Evolutionary conservation across 495 filamentous ascomycete genomes (phyloP).

Genomic region (Amniculicola lignicola): DNA sequence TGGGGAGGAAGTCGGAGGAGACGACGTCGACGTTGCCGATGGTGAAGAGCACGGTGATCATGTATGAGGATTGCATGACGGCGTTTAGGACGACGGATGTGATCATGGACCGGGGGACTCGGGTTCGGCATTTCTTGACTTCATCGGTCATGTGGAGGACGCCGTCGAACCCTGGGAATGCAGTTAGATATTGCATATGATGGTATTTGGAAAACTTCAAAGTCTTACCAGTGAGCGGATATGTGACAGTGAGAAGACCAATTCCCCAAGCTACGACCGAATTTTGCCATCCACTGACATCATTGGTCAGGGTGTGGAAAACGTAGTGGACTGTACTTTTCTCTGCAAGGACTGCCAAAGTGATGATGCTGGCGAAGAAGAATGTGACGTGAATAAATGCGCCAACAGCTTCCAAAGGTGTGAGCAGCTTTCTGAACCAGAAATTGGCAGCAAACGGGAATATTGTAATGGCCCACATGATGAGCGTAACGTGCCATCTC

Average conservation of each 20-base stretch:
- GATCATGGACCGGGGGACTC: conserved; percentile 33
- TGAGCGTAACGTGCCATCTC: conserved; percentile 30
- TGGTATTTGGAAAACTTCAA: neutral
- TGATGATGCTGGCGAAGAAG: conserved; percentile 31
- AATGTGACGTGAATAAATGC: conserved; percentile 30
- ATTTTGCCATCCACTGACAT: conserved; percentile 30
- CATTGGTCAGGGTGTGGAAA: conserved; percentile 21
- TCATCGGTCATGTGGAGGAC: conserved; percentile 35
- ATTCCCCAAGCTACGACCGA: conserved; percentile 23
- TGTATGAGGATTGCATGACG: conserved; percentile 28
- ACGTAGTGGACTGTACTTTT: conserved; percentile 24
- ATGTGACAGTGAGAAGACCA: conserved; percentile 22
- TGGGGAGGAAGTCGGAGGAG: conserved; percentile 48
- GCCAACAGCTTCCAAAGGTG: conserved; percentile 27
- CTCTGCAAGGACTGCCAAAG: conserved; percentile 20
- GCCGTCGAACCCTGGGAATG: conserved; percentile 26
- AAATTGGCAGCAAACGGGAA: conserved; percentile 25
- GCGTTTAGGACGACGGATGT: conserved; percentile 28
- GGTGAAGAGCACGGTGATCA: conserved; percentile 31
- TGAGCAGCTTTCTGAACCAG: conserved; percentile 31
- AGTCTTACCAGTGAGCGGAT: conserved; percentile 22
- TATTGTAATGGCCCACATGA: conserved; percentile 31
- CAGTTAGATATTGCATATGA: neutral
- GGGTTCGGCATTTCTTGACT: conserved; percentile 22
- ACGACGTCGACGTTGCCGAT: conserved; percentile 35